Evolutionary conservation across 2,329 filamentous ascomycete species (phyloP), one percentile per base, ranked within the genome.

Genomic region (Aspergillus ibericus): DNA sequence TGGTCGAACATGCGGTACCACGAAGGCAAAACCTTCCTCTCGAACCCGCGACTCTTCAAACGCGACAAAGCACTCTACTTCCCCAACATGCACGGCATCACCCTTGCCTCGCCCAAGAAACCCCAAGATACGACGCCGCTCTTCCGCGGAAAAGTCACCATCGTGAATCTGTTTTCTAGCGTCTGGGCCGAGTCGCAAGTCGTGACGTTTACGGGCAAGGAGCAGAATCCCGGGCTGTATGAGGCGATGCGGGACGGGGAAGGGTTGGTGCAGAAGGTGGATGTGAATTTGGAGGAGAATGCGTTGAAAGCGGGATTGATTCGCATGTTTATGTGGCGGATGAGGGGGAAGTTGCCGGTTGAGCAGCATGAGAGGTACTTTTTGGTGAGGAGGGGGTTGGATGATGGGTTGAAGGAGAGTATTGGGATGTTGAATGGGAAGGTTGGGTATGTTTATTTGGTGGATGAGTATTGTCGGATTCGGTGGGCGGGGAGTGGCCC

Each of bases 371-470:
- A 74, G 20, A 78, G 78, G 58, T 88, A 87, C 66, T 88, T 88
- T 67, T 74, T 88, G 56, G 80, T 88, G 16, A 77, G 81, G 59
- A 83, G 79, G 60, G 85, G 85, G 2, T 76, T 88, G 20, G 80
- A 76, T 13, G 82, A 85, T 50, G 73, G 78, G 16, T 77, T 87
- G 40, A 80, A 83, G 63, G 83, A 87, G 68, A 80, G 82, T 4
- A 82, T 88, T 68, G 85, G 85, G 5, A 74, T 96, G 72, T 79
- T 96, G 71, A 99, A 99, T 77, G 87, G 86, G 65, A 96, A 93
- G 76, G 93, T 97, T 34, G 93, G 93, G 36, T 98, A 97, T 77
- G 89, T 93, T 4, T 99, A 96, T 76, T 82, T 99, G 49, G 82
- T 99, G 59, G 95, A 99, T 73, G 82, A 87, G 62, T 82, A 93